These are phyloP conservation scores for Golubevia pallescens DNA, from an alignment of 1,284 basidiomycete species.

Conservation along the genomic window DNA sequence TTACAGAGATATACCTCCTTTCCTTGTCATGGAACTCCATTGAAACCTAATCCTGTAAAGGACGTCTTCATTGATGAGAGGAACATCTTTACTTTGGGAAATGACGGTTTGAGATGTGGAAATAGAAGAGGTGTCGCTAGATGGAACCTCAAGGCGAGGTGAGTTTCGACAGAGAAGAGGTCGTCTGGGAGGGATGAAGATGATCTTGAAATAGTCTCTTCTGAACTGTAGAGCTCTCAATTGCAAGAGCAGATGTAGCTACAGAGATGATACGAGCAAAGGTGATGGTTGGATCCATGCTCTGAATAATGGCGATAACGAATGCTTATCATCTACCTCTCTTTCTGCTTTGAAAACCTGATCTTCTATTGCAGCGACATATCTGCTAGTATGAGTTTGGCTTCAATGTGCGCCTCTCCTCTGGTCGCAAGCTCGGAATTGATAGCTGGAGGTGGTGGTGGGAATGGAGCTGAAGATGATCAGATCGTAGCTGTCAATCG, in stretches of 20 bases:
- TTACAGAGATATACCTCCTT: slow-evolving; percentile 70
- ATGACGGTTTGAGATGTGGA: slow-evolving; percentile 63
- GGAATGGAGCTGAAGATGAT: slow-evolving; percentile 23
- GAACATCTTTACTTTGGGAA: slow-evolving; percentile 61
- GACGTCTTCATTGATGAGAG: slow-evolving; percentile 62
- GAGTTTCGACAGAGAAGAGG: slow-evolving; percentile 5
- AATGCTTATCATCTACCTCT: background rate
- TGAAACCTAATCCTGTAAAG: slow-evolving; percentile 39
- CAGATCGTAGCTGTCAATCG: slow-evolving; percentile 45
- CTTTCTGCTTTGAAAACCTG: background rate
- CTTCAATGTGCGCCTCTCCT: slow-evolving; percentile 53
- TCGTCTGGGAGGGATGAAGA: slow-evolving; percentile 4
- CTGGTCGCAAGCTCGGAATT: slow-evolving; percentile 49
- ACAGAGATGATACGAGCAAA: background rate
- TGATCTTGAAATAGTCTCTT: too few relatives aligned
- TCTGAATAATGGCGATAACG: background rate
- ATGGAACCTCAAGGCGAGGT: slow-evolving; percentile 47
- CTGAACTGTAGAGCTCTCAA: background rate
- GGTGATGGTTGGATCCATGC: background rate
- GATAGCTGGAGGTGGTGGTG: slow-evolving; percentile 39
- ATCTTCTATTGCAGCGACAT: background rate
- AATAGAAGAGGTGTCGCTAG: slow-evolving; percentile 63
- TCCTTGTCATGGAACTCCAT: slow-evolving; percentile 17
- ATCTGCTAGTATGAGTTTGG: slow-evolving; percentile 32
- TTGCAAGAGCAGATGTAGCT: background rate